Conservation (phyloP, 305 asterid genomes). For the Fraxinus dipetala region DNA sequence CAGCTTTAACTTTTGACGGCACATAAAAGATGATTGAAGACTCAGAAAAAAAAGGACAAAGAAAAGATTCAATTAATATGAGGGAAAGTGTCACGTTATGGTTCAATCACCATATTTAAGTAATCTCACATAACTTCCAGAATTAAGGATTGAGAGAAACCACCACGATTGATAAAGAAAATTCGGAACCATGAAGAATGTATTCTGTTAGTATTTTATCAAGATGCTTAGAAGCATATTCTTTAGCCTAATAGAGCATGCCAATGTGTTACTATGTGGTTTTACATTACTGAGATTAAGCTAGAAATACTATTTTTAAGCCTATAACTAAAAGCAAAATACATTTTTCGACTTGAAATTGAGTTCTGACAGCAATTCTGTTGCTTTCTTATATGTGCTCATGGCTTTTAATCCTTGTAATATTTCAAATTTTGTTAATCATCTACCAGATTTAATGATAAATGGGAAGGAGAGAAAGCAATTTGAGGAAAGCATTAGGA, state of each 20-base stretch:
- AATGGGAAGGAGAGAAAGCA: constrained; percentile 4
- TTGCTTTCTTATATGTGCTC: background rate
- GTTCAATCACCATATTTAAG: constrained; percentile 5
- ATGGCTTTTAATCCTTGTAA: constrained; percentile 2
- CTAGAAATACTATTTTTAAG: constrained; percentile 2
- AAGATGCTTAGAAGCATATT: background rate
- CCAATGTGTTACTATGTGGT: background rate
- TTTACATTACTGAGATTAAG: background rate
- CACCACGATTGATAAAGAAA: constrained; percentile 5
- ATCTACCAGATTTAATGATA: background rate
- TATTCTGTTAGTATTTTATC: background rate
- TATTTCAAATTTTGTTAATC: background rate
- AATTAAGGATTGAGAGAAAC: constrained; percentile 9
- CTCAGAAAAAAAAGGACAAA: background rate
- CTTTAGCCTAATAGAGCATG: background rate
- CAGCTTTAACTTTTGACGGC: background rate
- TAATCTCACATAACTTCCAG: background rate
- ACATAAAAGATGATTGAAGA: background rate
- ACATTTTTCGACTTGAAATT: background rate
- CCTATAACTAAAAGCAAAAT: background rate
- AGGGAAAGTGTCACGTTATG: constrained; percentile 4
- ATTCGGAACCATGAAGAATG: constrained; percentile 2
- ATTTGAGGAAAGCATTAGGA: background rate
- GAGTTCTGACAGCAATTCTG: constrained; percentile 8
- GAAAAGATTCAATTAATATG: constrained; percentile 9